Conservation (phyloP, 164 flowering plant species). For the Magnolia officinalis region DNA sequence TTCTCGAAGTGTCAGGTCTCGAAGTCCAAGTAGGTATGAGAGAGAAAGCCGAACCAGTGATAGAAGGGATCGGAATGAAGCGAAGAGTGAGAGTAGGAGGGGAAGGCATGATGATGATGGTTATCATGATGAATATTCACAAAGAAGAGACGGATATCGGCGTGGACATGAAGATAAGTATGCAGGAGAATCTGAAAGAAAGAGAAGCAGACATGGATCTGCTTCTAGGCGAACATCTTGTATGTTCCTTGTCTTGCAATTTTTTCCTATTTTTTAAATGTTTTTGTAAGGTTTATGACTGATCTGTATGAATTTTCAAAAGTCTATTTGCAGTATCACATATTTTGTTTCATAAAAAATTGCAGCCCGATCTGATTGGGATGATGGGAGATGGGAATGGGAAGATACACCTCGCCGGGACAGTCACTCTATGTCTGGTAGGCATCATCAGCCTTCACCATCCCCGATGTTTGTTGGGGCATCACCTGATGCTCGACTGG, state of each 20-base stretch:
- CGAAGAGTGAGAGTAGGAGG: constrained; percentile 30
- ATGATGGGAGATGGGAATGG: constrained; percentile 94
- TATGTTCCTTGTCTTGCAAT: constrained; percentile 14
- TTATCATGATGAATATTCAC: constrained; percentile 13
- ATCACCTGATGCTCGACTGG: constrained; percentile 88
- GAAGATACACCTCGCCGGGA: constrained; percentile 74
- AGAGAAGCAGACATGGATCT: constrained; percentile 45
- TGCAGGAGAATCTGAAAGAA: constrained; percentile 40
- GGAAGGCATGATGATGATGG: constrained; percentile 24
- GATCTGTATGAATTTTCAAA: neutral
- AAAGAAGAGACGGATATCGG: constrained; percentile 37
- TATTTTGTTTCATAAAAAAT: neutral
- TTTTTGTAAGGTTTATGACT: neutral
- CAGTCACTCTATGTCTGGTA: constrained; percentile 30
- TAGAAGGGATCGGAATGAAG: constrained; percentile 40
- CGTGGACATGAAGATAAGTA: constrained; percentile 31
- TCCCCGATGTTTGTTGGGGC: constrained; percentile 80
- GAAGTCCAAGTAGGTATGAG: constrained; percentile 32
- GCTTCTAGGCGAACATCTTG: constrained; percentile 60
- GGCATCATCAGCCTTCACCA: constrained; percentile 68
- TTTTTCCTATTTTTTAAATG: neutral
- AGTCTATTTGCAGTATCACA: neutral
- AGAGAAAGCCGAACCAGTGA: constrained; percentile 30
- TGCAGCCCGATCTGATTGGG: constrained; percentile 84
- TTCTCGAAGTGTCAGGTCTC: constrained; percentile 24